Base-by-base conservation (phyloP, 768 basidiomycete species). In the Leccinum obscurum region DNA sequence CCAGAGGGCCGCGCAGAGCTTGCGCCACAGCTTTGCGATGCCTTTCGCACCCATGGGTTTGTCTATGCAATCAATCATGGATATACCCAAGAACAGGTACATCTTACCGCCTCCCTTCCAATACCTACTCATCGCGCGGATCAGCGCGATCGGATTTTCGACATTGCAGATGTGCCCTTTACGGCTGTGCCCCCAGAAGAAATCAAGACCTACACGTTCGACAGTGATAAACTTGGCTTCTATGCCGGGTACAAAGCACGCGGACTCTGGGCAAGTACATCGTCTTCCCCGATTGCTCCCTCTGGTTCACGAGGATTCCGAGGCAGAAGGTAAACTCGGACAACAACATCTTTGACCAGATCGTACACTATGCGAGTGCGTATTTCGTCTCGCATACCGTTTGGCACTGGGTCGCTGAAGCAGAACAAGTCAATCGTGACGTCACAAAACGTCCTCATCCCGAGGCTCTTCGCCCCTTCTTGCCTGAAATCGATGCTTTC, bases 351-450 rank as follows among this genome's bases (percentile, higher is more conserved):
- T 77, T 68, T 17, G 87, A 50, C 66, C 85, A 87, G 62, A 71
- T 87, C 22, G 86, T 88, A 62, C 78, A 83, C 41, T 88, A 87
- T 64, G 82, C 80, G 61, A 73, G 86, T 87, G 59, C 37, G 81
- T 69, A 1, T 8, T 30, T 34, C 11, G 24, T 28, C 56, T 37
- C 15, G 1, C 15, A 28, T 17, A 13, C 8, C 13, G 15, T 20
- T 30, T 13, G 11, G 17, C 1, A 11, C 7, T 10, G n/a, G 14
- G 24, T 20, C 14, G 34, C 34, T 58, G 10, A 62, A 7, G 46
- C 11, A 6, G 5, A 14, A 51, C 20, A 46, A 85, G 85, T 84
- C 48, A 78, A 84, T 61, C 75, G 80, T 30, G 72, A 81, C 46
- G 71, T 82, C 17, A 72, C 65, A 3, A 77, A 76, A 56, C 77